phyloP scores from a whole-genome alignment of 306 rosid species.

The Lupinus albus region DNA sequence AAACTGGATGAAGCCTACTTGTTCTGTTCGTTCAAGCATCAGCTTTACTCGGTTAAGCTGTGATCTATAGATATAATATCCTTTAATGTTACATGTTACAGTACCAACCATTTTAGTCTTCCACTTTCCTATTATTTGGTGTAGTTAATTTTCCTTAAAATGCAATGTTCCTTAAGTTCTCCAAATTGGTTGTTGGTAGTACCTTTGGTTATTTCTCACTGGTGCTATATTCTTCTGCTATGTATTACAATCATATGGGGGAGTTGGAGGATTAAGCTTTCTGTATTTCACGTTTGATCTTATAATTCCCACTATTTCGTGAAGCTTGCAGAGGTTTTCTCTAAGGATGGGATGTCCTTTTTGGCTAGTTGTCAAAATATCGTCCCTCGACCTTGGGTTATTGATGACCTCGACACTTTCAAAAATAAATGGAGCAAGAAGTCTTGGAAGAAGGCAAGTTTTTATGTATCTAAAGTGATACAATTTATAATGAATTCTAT shows the following conservation, averaged over 20 bases:
- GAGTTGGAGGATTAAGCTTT: not conserved
- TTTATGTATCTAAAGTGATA: slow-evolving; percentile 20
- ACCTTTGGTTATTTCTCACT: slow-evolving; percentile 15
- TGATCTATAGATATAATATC: not conserved
- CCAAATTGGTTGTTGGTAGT: slow-evolving; percentile 9
- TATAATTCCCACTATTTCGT: slow-evolving; percentile 44
- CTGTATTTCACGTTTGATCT: slow-evolving; percentile 32
- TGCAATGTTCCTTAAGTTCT: not conserved
- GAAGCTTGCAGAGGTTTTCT: slow-evolving; percentile 96
- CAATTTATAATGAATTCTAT: slow-evolving; percentile 17
- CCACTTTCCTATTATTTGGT: slow-evolving; percentile 24
- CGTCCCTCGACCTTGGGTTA: slow-evolving; percentile 95
- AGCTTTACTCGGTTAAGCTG: slow-evolving; percentile 3
- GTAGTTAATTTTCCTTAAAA: slow-evolving; percentile 24
- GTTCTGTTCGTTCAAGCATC: slow-evolving; percentile 6
- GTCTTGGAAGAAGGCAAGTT: slow-evolving; percentile 87
- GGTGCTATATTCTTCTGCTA: slow-evolving; percentile 12
- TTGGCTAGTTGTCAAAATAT: slow-evolving; percentile 87
- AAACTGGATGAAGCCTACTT: slow-evolving; percentile 17
- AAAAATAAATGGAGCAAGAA: slow-evolving; percentile 80
- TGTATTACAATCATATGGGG: slow-evolving; percentile 25
- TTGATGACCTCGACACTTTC: slow-evolving; percentile 87
- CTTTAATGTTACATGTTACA: slow-evolving; percentile 5
- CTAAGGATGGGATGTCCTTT: slow-evolving; percentile 94
- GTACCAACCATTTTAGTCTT: slow-evolving; percentile 8